A percentile compares a stretch with the other conserved stretches of the same genome.
phyloP scores from a whole-genome alignment of 2,329 filamentous ascomycete species.

The Fusarium staphyleae region DNA sequence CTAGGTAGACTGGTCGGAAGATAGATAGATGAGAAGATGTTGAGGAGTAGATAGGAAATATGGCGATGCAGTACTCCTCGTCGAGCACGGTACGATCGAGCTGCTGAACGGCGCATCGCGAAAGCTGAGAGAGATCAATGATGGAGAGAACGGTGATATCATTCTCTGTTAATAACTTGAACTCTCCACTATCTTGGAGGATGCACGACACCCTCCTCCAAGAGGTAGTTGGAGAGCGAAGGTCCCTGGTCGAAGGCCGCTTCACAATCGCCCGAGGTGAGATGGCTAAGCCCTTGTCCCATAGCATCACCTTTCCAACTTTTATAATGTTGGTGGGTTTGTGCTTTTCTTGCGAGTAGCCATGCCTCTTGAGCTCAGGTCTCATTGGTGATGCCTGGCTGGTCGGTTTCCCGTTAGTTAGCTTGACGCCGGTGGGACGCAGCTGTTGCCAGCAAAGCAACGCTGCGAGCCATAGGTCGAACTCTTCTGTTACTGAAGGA shows the following conservation, averaged over 20 bases:
- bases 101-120: constrained; percentile 87
- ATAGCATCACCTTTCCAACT: constrained; percentile 87
- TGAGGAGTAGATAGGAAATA: constrained; percentile 90
- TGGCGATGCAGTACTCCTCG: constrained; percentile 91
- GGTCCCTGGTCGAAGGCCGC: constrained; percentile 64
- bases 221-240: constrained; percentile 61
- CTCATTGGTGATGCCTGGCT: constrained; percentile 48
- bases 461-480: constrained; percentile 81
- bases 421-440: constrained; percentile 64
- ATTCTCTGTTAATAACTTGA: constrained; percentile 88
- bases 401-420: constrained; percentile 52
- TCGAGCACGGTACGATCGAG: constrained; percentile 90
- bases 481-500: constrained; percentile 69
- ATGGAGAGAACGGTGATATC: constrained; percentile 81
- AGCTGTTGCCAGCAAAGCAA: constrained; percentile 83
- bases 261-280: constrained; percentile 64
- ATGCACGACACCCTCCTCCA: constrained; percentile 94
- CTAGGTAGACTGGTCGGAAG: constrained; percentile 87
- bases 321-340: constrained; percentile 81
- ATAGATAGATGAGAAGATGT: constrained; percentile 76
- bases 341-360: constrained; percentile 43
- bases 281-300: constrained; percentile 76
- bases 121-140: constrained; percentile 87
- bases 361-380: constrained; percentile 54
- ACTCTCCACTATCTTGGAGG: constrained; percentile 90